A percentile compares a stretch with the other conserved stretches of the same genome.
Evolutionary conservation across 495 filamentous ascomycete genomes (phyloP).

Genomic region (Cercophora samala): DNA sequence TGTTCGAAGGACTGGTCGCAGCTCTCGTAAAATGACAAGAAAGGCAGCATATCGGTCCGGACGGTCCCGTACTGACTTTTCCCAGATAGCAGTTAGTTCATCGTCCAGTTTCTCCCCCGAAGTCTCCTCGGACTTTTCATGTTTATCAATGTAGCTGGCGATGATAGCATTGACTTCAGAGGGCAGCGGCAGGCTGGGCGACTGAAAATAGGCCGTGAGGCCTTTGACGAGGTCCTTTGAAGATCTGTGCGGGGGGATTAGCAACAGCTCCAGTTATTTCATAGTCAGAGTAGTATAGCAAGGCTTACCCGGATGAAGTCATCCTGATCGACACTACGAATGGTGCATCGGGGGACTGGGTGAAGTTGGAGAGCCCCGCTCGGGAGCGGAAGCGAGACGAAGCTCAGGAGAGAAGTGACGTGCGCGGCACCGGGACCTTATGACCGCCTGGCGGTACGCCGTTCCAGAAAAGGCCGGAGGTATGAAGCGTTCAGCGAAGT

Average conservation of each 20-base stretch:
- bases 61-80: conserved; percentile 51
- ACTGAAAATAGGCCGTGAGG: conserved; percentile 51
- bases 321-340: conserved; percentile 26
- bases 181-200: conserved; percentile 57
- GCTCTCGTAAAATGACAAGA: conserved; percentile 54
- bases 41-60: conserved; percentile 58
- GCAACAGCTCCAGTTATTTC: not conserved
- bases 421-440: not conserved
- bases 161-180: conserved; percentile 56
- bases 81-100: conserved; percentile 59
- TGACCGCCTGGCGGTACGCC: not conserved
- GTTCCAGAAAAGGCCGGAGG: not conserved
- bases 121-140: conserved; percentile 55
- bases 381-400: not conserved
- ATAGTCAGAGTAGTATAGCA: not conserved
- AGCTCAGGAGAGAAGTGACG: conserved; percentile 1
- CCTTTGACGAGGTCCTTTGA: conserved; percentile 61
- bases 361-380: not conserved
- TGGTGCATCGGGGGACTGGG: conserved; percentile 21
- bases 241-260: conserved; percentile 25
- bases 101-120: conserved; percentile 62
- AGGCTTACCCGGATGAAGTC: conserved; percentile 38
- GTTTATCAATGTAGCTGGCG: conserved; percentile 58
- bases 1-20: conserved; percentile 57
- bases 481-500: not conserved